phyloP scores from a whole-genome alignment of 169 alveolate species.

The Plasmodium billcollinsi region DNA sequence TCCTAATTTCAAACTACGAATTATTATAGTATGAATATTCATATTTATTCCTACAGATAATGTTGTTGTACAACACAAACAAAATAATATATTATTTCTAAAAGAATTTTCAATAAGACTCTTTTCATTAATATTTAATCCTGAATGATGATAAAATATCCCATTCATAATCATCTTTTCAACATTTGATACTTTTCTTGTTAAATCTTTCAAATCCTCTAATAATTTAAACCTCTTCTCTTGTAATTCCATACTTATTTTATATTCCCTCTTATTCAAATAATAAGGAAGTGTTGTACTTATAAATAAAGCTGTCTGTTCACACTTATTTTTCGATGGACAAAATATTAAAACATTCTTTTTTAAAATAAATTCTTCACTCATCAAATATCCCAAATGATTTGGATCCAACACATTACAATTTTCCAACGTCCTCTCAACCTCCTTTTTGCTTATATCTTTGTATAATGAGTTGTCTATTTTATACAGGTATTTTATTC shows the following conservation, averaged over 20 bases:
- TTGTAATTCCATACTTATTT: constrained; percentile 6
- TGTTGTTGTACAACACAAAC: constrained; percentile 73
- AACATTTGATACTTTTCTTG: constrained; percentile 4
- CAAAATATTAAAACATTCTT: constrained; percentile 70
- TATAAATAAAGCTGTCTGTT: constrained; percentile 38
- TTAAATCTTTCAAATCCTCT: constrained; percentile 17
- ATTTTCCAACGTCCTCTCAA: constrained; percentile 29
- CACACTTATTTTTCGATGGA: constrained; percentile 47
- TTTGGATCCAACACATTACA: constrained; percentile 37
- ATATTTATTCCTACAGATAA: constrained; percentile 68
- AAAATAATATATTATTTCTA: constrained; percentile 35
- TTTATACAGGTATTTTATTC: constrained; percentile 55
- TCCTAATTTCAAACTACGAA: constrained; percentile 40
- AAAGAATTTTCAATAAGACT: constrained; percentile 54
- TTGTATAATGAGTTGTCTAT: constrained; percentile 39
- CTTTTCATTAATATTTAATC: constrained; percentile 30
- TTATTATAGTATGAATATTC: constrained; percentile 49
- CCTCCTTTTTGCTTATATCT: constrained; percentile 21
- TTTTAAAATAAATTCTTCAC: constrained; percentile 61
- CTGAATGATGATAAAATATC: constrained; percentile 71
- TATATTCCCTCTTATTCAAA: constrained; percentile 26
- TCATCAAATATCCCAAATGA: constrained; percentile 40
- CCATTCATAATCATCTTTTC: constrained; percentile 57
- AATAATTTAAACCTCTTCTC: constrained; percentile 27
- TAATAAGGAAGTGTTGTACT: constrained; percentile 32